Conservation (phyloP, 78 protist species). For the Dictyostelium intermedium region DNA sequence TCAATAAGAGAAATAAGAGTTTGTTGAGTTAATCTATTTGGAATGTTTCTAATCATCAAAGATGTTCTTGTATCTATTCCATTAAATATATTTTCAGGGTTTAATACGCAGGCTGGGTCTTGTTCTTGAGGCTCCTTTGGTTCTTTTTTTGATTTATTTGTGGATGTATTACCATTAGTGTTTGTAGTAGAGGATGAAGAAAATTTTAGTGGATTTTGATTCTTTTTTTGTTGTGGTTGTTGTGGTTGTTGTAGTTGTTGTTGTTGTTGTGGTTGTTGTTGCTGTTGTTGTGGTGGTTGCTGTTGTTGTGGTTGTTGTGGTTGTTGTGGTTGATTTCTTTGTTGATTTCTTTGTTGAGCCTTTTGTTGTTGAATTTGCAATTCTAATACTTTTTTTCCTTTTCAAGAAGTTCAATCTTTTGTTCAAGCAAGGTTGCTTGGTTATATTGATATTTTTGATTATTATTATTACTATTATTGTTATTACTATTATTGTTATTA, state of each 20-base stretch:
- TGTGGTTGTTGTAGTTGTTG: too few relatives aligned
- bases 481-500: background rate
- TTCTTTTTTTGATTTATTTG: background rate
- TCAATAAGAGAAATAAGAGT: slow-evolving; percentile 78
- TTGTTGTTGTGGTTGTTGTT: too few relatives aligned
- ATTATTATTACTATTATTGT: background rate
- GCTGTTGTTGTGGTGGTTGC: too few relatives aligned
- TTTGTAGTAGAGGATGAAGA: too few relatives aligned
- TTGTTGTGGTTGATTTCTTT: background rate
- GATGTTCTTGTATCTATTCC: slow-evolving; percentile 88
- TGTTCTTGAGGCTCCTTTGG: background rate
- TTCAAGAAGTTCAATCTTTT: background rate
- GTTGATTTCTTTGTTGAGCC: background rate
- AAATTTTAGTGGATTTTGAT: too few relatives aligned
- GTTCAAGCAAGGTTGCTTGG: background rate
- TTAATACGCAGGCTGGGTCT: slow-evolving; percentile 12
- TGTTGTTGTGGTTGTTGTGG: too few relatives aligned
- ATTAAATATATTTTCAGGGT: slow-evolving; percentile 23
- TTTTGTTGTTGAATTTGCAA: background rate
- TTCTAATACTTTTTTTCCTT: background rate
- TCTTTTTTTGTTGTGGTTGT: background rate
- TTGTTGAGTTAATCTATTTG: slow-evolving; percentile 88
- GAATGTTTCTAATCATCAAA: slow-evolving; percentile 91
- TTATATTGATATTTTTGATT: too few relatives aligned
- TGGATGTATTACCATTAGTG: background rate